Base-by-base conservation (phyloP, 352 stramenopile species). In the Globisporangium barbulae region DNA sequence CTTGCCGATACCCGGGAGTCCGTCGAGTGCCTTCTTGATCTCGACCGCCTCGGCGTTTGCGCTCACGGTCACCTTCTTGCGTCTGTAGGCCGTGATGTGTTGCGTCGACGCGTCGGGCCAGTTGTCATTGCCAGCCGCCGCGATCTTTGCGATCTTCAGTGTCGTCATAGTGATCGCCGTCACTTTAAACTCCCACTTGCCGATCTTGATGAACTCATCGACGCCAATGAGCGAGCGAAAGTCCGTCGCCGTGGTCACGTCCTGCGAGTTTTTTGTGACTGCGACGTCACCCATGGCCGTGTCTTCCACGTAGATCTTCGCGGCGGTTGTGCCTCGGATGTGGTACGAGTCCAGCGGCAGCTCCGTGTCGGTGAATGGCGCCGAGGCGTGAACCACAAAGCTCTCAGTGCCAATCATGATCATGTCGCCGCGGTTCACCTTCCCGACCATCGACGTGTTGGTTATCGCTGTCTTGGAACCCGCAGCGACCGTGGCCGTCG, bases 261-360 rank as follows among this genome's bases (percentile, higher is more conserved):
- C 47, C 8, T 35, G 50, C 0, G 65, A 85, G 30, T 65, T 69
- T 37, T 68, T 59, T 0, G 57, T 76, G 3, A 91, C 83, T 28
- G 75, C 66, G 8, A 91, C 82, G 31, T 83, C 79, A 10, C 81
- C 85, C n/a, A 94, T 28, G 3, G 75, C 76, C 0, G 85, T 94
- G 49, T 92, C 85, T 15, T 78, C 72, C 6, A 90, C 1, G 44
- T 78, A 75, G 15, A 94, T 74, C 0, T 52, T 1, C 9, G 69
- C 68, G 0, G 21, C 58, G 0, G 59, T 72, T 2, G 68, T 68
- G 10, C 85, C 85, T 15, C 59, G 80, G 37, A 88, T 81, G 28
- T 90, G 77, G 60, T 94, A 91, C 15, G 80, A 76, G 53, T 90
- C 76, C 6, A 94, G 55, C 1, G 85, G 85, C 25, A 94, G 68